phyloP scores from a whole-genome alignment of 1,284 basidiomycete species.

The Violaceomyces palustris region DNA sequence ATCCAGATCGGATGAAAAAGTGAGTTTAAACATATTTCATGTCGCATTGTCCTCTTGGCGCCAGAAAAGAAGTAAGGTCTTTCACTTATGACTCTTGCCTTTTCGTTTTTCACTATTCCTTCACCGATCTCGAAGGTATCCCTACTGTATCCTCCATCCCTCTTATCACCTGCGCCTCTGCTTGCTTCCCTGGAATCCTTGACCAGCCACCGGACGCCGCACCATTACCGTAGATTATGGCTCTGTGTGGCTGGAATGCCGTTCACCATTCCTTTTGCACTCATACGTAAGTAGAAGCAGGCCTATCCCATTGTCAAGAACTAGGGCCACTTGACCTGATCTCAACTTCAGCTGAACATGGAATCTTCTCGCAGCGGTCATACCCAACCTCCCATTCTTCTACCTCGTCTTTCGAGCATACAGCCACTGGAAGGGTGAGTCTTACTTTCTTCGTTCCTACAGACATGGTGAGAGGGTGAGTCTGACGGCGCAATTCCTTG shows the following conservation, averaged over 20 bases:
- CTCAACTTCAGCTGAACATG: too few relatives aligned
- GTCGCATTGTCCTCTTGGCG: too few relatives aligned
- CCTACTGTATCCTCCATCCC: slow-evolving; percentile 36
- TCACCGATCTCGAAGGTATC: slow-evolving; percentile 14
- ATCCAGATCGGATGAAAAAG: background rate
- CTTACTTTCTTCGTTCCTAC: too few relatives aligned
- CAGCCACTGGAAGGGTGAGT: slow-evolving; percentile 44
- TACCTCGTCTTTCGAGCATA: slow-evolving; percentile 50
- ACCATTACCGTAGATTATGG: slow-evolving; percentile 37
- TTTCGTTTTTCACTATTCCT: too few relatives aligned
- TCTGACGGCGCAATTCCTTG: background rate
- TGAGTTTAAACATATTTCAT: background rate
- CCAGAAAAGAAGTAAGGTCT: too few relatives aligned
- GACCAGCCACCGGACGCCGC: slow-evolving; percentile 30
- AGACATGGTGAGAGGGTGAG: too few relatives aligned
- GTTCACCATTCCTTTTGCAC: slow-evolving; percentile 44
- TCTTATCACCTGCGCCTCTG: slow-evolving; percentile 19
- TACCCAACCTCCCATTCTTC: slow-evolving; percentile 51
- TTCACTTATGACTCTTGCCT: too few relatives aligned
- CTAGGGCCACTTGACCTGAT: too few relatives aligned
- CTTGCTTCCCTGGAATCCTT: slow-evolving; percentile 29
- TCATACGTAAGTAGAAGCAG: slow-evolving; percentile 44
- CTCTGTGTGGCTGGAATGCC: slow-evolving; percentile 43
- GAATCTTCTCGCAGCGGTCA: slow-evolving; percentile 23
- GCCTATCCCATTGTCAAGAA: too few relatives aligned